Percentiles rank a stretch among this genome's conserved stretches.
Conservation (phyloP, 441 rosid species). For the Capsella rubella region DNA sequence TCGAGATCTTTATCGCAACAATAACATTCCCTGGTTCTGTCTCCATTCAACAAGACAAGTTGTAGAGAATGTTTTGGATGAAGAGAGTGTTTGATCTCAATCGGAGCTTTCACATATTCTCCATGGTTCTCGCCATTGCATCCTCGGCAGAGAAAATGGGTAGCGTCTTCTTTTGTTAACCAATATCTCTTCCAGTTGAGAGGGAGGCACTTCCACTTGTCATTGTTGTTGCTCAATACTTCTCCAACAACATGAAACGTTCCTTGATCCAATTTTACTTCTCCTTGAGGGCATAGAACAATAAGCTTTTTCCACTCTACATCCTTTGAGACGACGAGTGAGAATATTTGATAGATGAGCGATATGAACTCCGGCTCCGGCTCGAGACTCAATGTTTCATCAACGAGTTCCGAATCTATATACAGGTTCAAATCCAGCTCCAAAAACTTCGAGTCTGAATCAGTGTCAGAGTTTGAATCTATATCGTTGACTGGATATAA, state of each 20-base stretch:
- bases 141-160: not conserved
- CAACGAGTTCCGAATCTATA: too few species aligned
- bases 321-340: not conserved
- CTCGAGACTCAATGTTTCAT: too few species aligned
- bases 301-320: not conserved
- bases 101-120: not conserved
- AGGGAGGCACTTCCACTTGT: too few species aligned
- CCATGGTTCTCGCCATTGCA: not conserved
- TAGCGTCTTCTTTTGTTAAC: too few species aligned
- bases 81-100: not conserved
- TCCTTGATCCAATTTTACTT: not conserved
- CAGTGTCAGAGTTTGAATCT: too few species aligned
- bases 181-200: too few species aligned
- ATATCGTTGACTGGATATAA: too few species aligned
- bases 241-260: not conserved
- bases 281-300: not conserved
- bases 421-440: too few species aligned
- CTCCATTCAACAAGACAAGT: not conserved
- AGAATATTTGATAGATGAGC: not conserved
- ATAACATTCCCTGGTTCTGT: not conserved
- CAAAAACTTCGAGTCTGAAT: too few species aligned
- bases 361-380: not conserved
- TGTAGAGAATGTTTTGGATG: slow-evolving; percentile 4
- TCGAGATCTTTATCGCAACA: not conserved
- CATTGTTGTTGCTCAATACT: too few species aligned